Conservation (phyloP, 495 filamentous ascomycete genomes). For the Staphylotrichum longicolle region DNA sequence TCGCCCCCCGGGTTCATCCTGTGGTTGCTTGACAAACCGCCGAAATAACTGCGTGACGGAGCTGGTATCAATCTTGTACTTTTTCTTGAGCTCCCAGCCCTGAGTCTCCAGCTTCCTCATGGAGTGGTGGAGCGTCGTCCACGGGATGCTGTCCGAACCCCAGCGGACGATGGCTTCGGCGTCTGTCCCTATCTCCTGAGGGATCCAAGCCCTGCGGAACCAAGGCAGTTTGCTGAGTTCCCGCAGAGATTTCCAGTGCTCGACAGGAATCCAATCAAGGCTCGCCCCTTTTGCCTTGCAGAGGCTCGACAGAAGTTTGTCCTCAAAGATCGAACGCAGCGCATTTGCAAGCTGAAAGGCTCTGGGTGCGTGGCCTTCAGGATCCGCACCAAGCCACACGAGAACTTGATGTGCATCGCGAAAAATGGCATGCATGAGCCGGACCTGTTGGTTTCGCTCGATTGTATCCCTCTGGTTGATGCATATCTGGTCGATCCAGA, state of each 20-base stretch:
- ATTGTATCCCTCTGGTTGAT: constrained; percentile 18
- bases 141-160: constrained; percentile 16
- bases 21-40: constrained; percentile 9
- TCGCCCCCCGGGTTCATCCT: constrained; percentile 1
- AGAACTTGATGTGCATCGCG: constrained; percentile 12
- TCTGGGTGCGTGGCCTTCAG: constrained; percentile 8
- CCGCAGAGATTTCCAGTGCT: constrained; percentile 18
- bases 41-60: constrained; percentile 14
- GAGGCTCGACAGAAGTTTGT: constrained; percentile 11
- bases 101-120: constrained; percentile 18
- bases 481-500: constrained; percentile 20
- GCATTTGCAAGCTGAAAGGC: constrained; percentile 14
- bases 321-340: constrained; percentile 14
- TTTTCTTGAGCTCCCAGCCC: constrained; percentile 21
- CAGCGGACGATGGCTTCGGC: constrained; percentile 14
- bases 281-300: constrained; percentile 12
- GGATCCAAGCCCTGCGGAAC: constrained; percentile 21
- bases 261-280: constrained; percentile 17
- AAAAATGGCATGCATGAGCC: constrained; percentile 18
- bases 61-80: constrained; percentile 16
- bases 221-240: constrained; percentile 18
- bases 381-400: constrained; percentile 17
- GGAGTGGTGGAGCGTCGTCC: constrained; percentile 9
- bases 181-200: constrained; percentile 19
- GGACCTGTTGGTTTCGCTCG: constrained; percentile 20